Evolutionary conservation across 2,329 filamentous ascomycete species (phyloP).

Genomic region (Byssoonygena ceratinophila): DNA sequence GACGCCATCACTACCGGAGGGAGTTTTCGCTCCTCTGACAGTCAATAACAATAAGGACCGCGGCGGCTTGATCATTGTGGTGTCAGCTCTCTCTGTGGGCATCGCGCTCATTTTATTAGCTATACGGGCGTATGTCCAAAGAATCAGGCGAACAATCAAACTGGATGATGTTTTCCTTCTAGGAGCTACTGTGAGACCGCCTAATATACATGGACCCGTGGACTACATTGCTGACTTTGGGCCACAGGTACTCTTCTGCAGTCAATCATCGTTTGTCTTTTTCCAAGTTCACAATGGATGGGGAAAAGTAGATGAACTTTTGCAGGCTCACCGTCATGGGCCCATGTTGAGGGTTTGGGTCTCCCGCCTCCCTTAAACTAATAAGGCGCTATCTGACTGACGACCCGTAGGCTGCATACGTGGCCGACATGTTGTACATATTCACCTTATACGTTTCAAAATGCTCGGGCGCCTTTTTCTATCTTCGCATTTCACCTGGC

Average conservation of each 20-base stretch:
- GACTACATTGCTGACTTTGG: constrained; percentile 5
- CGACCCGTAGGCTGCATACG: constrained; percentile 27
- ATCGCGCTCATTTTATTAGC: constrained; percentile 32
- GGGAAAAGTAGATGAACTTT: constrained; percentile 25
- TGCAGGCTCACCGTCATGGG: constrained; percentile 18
- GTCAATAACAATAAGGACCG: constrained; percentile 31
- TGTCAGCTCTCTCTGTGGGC: constrained; percentile 31
- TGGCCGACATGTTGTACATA: constrained; percentile 35
- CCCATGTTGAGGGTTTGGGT: constrained; percentile 31
- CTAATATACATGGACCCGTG: constrained; percentile 12
- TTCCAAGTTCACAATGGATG: constrained; percentile 32
- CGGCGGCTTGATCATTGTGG: constrained; percentile 33
- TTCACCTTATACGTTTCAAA: constrained; percentile 36
- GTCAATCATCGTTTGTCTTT: constrained; percentile 33
- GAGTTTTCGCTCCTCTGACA: constrained; percentile 28
- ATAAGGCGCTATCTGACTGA: background rate
- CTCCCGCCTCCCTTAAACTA: background rate
- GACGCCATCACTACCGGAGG: constrained; percentile 14
- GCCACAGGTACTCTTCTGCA: constrained; percentile 25
- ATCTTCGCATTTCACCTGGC: constrained; percentile 32
- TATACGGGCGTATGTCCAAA: constrained; percentile 33
- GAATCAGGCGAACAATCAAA: constrained; percentile 24
- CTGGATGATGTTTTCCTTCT: constrained; percentile 30
- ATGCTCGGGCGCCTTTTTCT: constrained; percentile 31
- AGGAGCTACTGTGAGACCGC: constrained; percentile 14